Base-by-base conservation (phyloP, 805 yeast species). In the Hanseniaspora occidentalis region DNA sequence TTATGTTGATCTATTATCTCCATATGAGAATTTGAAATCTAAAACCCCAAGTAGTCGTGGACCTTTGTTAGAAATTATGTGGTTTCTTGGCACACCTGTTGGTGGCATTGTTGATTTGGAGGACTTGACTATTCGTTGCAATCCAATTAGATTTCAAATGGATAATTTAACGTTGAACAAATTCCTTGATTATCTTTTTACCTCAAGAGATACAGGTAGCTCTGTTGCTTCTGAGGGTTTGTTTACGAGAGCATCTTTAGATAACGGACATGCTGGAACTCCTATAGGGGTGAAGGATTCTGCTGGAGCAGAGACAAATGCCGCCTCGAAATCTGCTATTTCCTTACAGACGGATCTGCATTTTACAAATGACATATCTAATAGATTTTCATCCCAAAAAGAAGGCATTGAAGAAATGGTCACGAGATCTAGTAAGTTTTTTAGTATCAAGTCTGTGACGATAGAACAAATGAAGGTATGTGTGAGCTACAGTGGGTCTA, bases 401-500 rank as follows among this genome's bases (percentile, higher is more conserved):
- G 57, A 56, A 18, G 70, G 66, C 34, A 59, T 73, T 19, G 57
- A 71, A n/a, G 67, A 70, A 43, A 84, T 86, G 94, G 67, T 84
- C 6, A 59, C 64, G 36, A 64, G 95, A 31, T 84, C 95, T 0
- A 71, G 82, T 35, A 70, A 70, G 31, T 83, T 70, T 54, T 67
- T 79, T 54, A 77, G 79, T 50, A 73, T 86, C 33, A 69, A 71
- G 18, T 62, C 67, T 14, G 66, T 84, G 35, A 61, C 64, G n/a
- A 59, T 79, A 19, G 57, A 63, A 11, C 60, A 64, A 22, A 61
- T 74, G 16, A 53, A 61, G 18, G 55, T 86, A 39, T 66, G 76
- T 23, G 71, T 84, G 19, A 79, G 92, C 42, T 82, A 83, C 58
- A 73, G 73, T 53, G 84, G 80, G 6, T 69, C 75, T 1, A 76